Evolutionary conservation across 768 basidiomycete genomes (phyloP).

Genomic region (Lactarius evosmus): DNA sequence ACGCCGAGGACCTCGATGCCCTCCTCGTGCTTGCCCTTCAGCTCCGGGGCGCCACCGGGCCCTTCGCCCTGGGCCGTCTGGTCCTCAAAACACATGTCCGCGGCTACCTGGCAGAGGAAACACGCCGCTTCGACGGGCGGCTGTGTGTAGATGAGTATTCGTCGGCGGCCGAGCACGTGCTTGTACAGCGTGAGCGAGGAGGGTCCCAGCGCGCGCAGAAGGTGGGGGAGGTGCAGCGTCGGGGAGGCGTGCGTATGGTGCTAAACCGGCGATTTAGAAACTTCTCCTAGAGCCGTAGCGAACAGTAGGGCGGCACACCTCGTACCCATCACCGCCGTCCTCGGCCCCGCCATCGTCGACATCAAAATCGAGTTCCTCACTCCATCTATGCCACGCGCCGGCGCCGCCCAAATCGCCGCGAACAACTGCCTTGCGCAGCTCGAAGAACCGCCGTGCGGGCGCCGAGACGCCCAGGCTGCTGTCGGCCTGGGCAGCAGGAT

Average conservation of each 20-base stretch:
- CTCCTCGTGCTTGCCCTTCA: slow-evolving; percentile 44
- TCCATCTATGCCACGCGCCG: slow-evolving; percentile 68
- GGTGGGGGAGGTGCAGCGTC: slow-evolving; percentile 67
- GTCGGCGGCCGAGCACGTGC: slow-evolving; percentile 66
- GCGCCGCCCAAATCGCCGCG: slow-evolving; percentile 51
- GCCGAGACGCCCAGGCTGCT: slow-evolving; percentile 51
- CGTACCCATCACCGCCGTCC: not conserved
- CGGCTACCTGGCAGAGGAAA: slow-evolving; percentile 57
- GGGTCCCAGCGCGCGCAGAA: slow-evolving; percentile 74
- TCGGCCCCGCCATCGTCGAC: not conserved
- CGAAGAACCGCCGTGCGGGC: slow-evolving; percentile 59
- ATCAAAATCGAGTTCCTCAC: slow-evolving; percentile 51
- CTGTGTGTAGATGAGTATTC: slow-evolving; percentile 76
- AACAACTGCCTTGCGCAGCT: slow-evolving; percentile 54
- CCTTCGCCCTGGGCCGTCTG: slow-evolving; percentile 26
- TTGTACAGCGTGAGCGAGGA: slow-evolving; percentile 78
- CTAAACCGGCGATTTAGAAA: no score
- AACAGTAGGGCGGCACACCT: slow-evolving; percentile 13
- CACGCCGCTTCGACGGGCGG: slow-evolving; percentile 81
- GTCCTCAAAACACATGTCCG: slow-evolving; percentile 60
- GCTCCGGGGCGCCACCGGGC: slow-evolving; percentile 24
- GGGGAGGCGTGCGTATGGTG: slow-evolving; percentile 42
- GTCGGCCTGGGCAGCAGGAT: slow-evolving; percentile 29
- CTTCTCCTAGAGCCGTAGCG: no score
- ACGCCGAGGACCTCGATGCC: slow-evolving; percentile 72